These are phyloP conservation scores for Lactarius sp. DNA, from an alignment of 768 basidiomycete genomes.

Conservation along the genomic window DNA sequence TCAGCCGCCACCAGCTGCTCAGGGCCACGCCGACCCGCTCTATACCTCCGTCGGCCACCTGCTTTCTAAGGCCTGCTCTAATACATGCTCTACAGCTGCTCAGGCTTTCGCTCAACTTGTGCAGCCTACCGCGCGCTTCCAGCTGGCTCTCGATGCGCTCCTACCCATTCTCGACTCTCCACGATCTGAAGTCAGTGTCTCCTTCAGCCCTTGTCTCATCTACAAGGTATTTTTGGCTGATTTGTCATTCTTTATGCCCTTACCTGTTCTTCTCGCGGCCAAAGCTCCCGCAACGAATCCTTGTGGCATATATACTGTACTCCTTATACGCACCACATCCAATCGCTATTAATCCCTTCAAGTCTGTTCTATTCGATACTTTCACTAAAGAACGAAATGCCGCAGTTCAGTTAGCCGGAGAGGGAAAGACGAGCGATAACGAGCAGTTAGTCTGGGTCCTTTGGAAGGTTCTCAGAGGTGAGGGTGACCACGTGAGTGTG, in stretches of 20 bases:
- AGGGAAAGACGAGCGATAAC: constrained; percentile 49
- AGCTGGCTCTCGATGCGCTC: constrained; percentile 78
- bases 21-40: constrained; percentile 43
- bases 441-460: constrained; percentile 83
- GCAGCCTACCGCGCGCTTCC: constrained; percentile 71
- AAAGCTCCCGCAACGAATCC: constrained; percentile 67
- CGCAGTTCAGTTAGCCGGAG: constrained; percentile 47
- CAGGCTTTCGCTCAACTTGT: constrained; percentile 73
- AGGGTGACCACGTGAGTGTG: constrained; percentile 67
- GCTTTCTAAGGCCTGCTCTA: constrained; percentile 56
- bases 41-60: constrained; percentile 64
- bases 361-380: constrained; percentile 60
- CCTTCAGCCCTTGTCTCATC: neutral
- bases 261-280: neutral
- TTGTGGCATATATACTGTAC: constrained; percentile 75
- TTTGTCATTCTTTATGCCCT: neutral
- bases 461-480: constrained; percentile 82
- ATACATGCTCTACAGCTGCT: constrained; percentile 74
- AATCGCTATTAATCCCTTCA: constrained; percentile 77
- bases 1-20: constrained; percentile 32
- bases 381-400: constrained; percentile 64
- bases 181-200: constrained; percentile 23
- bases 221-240: neutral
- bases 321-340: constrained; percentile 77
- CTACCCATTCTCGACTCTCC: constrained; percentile 59